Evolutionary conservation across 1,284 basidiomycete genomes (phyloP).

Genomic region (Leccinum angustisporum): DNA sequence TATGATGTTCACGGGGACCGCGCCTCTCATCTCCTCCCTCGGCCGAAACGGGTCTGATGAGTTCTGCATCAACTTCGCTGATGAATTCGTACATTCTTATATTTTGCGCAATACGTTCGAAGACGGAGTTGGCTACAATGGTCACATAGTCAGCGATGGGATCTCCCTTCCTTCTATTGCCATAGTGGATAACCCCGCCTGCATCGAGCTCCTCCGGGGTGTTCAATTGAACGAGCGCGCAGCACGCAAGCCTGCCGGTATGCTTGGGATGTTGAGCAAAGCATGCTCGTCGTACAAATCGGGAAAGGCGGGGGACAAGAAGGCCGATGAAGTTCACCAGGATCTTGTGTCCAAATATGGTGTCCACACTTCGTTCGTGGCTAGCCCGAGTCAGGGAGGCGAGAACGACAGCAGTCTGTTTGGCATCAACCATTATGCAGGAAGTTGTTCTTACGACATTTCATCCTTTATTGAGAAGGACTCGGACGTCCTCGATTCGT

Average conservation of each 20-base stretch:
- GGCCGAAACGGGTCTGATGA: constrained; percentile 86
- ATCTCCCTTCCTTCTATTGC: constrained; percentile 65
- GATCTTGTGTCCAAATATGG: constrained; percentile 74
- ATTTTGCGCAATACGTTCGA: constrained; percentile 74
- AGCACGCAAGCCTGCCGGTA: constrained; percentile 73
- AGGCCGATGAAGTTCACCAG: constrained; percentile 73
- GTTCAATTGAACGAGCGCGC: constrained; percentile 64
- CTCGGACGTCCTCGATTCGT: constrained; percentile 80
- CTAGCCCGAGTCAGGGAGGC: constrained; percentile 44
- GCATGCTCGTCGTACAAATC: constrained; percentile 72
- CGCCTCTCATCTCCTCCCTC: constrained; percentile 71
- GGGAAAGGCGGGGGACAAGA: constrained; percentile 72
- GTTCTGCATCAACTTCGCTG: constrained; percentile 84
- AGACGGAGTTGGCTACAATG: constrained; percentile 66
- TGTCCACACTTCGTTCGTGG: constrained; percentile 77
- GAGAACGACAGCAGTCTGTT: constrained; percentile 56
- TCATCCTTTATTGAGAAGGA: constrained; percentile 80
- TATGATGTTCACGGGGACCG: constrained; percentile 55
- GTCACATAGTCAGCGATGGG: constrained; percentile 66
- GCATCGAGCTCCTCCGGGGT: constrained; percentile 86
- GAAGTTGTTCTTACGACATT: constrained; percentile 75
- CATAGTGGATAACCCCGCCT: constrained; percentile 79
- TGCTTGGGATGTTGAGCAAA: constrained; percentile 76
- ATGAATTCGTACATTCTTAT: constrained; percentile 84
- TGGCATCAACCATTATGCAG: constrained; percentile 88